These are phyloP conservation scores for Flueggea neowawraea DNA, from an alignment of 441 rosid species.

Conservation along the genomic window DNA sequence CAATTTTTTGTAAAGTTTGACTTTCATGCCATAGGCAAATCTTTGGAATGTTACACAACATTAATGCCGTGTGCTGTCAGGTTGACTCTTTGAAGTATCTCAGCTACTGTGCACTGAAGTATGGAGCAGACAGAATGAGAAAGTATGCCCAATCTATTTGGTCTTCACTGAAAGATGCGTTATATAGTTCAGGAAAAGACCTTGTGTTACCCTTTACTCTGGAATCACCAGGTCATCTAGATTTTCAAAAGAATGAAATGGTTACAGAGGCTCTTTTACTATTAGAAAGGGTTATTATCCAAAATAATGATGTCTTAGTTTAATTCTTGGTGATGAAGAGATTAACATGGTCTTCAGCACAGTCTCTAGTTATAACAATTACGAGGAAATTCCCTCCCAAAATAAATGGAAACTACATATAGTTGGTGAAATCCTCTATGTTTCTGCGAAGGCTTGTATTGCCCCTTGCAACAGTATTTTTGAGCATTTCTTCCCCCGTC, in stretches of 20 bases:
- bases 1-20: conserved; percentile 6
- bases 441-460: conserved; percentile 60
- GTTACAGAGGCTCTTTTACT: conserved; percentile 60
- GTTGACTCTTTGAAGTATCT: conserved; percentile 88
- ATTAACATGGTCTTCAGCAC: conserved; percentile 48
- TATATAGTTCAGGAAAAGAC: conserved; percentile 45
- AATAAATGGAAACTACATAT: conserved; percentile 57
- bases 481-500: conserved; percentile 46
- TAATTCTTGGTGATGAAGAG: conserved; percentile 56
- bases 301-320: conserved; percentile 43
- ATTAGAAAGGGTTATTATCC: conserved; percentile 51
- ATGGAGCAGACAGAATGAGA: conserved; percentile 62
- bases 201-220: conserved; percentile 31
- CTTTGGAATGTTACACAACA: conserved; percentile 16
- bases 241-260: conserved; percentile 41
- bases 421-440: conserved; percentile 61
- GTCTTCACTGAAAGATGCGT: conserved; percentile 60
- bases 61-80: conserved; percentile 35
- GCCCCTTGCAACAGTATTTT: conserved; percentile 59
- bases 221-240: conserved; percentile 43
- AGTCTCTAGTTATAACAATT: conserved; percentile 40
- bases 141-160: conserved; percentile 66
- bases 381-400: conserved; percentile 41
- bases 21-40: conserved; percentile 17
- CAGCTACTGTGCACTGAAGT: conserved; percentile 45